Percentiles rank a stretch among this genome's conserved stretches.
Conservation (phyloP, 2,329 filamentous ascomycete genomes). For the Neofusicoccum kwambonambiense region DNA sequence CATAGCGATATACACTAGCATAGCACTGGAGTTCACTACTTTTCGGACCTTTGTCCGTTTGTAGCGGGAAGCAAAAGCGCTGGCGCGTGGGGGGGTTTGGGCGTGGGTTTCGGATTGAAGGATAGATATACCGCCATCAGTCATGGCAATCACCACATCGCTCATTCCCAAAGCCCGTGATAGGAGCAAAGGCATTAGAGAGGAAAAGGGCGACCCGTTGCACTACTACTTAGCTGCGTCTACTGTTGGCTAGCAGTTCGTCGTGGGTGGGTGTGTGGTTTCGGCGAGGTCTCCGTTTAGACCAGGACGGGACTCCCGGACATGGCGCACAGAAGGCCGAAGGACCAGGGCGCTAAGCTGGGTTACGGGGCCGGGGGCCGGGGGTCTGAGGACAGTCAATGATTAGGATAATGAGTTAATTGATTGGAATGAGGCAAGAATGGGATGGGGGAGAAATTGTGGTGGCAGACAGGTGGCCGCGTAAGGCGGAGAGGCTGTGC, state of each 20-base stretch:
- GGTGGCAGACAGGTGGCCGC: background rate
- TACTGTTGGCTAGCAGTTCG: background rate
- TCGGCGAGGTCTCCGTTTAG: background rate
- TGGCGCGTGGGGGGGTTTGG: background rate
- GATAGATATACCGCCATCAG: background rate
- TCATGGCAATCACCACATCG: background rate
- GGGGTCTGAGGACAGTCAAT: too few species aligned
- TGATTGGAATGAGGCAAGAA: background rate
- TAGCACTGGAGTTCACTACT: background rate
- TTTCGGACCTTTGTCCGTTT: background rate
- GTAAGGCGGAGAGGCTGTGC: conserved; percentile 11
- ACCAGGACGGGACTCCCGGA: background rate
- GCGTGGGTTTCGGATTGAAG: background rate
- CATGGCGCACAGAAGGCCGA: background rate
- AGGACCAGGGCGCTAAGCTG: background rate
- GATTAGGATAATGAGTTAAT: background rate
- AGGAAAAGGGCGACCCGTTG: background rate
- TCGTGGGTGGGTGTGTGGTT: background rate
- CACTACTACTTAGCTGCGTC: background rate
- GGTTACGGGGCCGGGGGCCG: background rate
- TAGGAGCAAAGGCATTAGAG: too few species aligned
- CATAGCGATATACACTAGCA: background rate
- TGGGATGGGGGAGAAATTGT: background rate
- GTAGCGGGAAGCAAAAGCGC: background rate
- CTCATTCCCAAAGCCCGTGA: too few species aligned